Conservation (phyloP, 768 basidiomycete species). For the Phaeotremella skinneri region DNA sequence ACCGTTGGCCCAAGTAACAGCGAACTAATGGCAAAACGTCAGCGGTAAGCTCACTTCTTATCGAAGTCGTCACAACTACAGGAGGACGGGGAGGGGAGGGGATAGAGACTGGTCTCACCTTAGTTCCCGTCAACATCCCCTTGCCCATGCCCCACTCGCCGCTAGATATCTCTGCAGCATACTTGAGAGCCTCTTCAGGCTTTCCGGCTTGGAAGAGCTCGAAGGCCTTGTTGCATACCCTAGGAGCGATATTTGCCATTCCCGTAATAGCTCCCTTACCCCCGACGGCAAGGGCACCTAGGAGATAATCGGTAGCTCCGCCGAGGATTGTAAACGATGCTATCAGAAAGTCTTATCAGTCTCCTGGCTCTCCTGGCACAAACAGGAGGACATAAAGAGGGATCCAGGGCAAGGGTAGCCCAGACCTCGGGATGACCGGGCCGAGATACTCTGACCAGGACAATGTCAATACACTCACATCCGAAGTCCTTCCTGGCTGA, state of each 20-base stretch:
- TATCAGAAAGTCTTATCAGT: background rate
- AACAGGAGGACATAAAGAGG: too few relatives aligned
- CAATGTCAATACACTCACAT: conserved; percentile 12
- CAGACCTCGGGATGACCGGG: background rate
- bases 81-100: background rate
- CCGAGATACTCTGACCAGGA: background rate
- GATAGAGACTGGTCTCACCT: conserved; percentile 19
- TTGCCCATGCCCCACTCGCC: conserved; percentile 35
- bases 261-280: conserved; percentile 36
- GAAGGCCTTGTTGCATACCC: conserved; percentile 25
- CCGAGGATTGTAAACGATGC: conserved; percentile 29
- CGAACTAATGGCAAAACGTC: too few relatives aligned
- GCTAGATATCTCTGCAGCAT: conserved; percentile 16
- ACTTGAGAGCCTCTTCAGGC: conserved; percentile 18
- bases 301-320: conserved; percentile 34
- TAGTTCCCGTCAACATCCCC: conserved; percentile 25
- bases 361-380: background rate
- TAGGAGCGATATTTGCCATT: conserved; percentile 32
- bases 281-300: conserved; percentile 24
- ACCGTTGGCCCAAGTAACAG: conserved; percentile 13
- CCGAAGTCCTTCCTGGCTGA: conserved; percentile 19
- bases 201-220: conserved; percentile 26
- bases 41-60: too few relatives aligned
- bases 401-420: too few relatives aligned
- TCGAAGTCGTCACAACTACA: too few relatives aligned